Evolutionary conservation across 2,329 filamentous ascomycete genomes (phyloP), one percentile per base, ranked within the genome.

Genomic region (Dactylellina parvicollis): DNA sequence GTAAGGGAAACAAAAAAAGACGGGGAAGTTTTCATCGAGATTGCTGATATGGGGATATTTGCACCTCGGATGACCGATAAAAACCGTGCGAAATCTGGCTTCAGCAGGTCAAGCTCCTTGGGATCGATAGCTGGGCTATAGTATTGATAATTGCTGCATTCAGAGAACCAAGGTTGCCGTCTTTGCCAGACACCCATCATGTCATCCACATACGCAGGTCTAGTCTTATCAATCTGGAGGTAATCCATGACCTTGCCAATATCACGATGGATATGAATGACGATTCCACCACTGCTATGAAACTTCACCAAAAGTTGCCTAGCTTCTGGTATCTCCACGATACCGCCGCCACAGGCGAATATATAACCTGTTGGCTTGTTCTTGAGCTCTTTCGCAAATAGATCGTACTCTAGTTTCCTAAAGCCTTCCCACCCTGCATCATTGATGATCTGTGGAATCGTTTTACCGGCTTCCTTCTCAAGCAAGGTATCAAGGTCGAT

Each of bases 1-100:
- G 95, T 98, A 50, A 99, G 83, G 7, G 93, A 93, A 20, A 98
- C 91, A 78, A 99, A 99, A 83, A 96, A 98, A 18, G 91, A 95
- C 52, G 91, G 87, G 75, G 83, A 81, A 76, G 87, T 86, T 80
- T 89, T 90, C 78, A 84, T 86, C 77, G 89, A 85, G 34, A 85
- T 81, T 42, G 85, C 81, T 42, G 84, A 81, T 40, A 86, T 82
- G 75, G 85, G 92, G 75, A 76, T 80, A 81, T 83, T 83, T 80
- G 82, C 82, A 22, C 91, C 91, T 42, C 86, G 89, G 69, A 94
- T 87, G 32, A 89, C 84, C 38, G 85, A 84, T 52, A 94, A 81
- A 79, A 96, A 94, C 50, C 89, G 87, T 16, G 84, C 83, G 78
- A 96, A 95, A 78, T 94, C 90, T 50, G 87, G 82, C 36, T 89